Evolutionary conservation across 2,329 filamentous ascomycete species (phyloP), one percentile per base, ranked within the genome.

Genomic region (Fusarium drepaniforme): DNA sequence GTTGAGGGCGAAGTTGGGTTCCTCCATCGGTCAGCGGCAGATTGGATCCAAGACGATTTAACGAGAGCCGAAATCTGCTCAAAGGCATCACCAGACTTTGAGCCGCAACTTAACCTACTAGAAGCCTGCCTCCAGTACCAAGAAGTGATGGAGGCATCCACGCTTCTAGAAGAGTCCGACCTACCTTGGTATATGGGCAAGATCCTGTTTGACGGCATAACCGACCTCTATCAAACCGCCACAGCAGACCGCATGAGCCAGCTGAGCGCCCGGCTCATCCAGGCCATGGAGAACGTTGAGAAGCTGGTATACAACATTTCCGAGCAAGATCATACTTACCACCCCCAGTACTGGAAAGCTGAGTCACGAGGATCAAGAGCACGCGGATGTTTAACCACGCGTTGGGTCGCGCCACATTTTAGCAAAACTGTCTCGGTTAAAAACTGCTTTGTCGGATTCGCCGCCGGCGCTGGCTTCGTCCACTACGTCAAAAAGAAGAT

Each of bases 1-100:
- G 46, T n/a, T 12, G 0, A 1, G 5, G 46, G 16, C 8, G 0
- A 3, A 2, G 46, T 51, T 5, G 16, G 3, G 3, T 51, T 51
- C 15, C 25, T 51, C 3, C 46, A 51, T 5, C 46, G 25, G 5
- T 30, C 46, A 51, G 46, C 25, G 4, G 46, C 46, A 28, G 46
- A 51, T 4, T 51, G 46, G 46, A 1, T 51, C 8, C 12, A n/a
- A 18, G 16, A 18, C 2, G 15, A 18, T n/a, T 30, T 8, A 12
- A 30, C 5, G 5, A 51, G 3, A n/a, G 46, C 16, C 25, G 25
- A 51, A 51, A 28, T 51, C 25, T 12, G 23, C 8, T 51, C 46
- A 8, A 51, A 51, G 12, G 9, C 25, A 12, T 25, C 23, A 4
- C 9, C 3, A 12, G 46, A 51, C 5, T 51, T 51, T n/a, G 46